Conservation (phyloP, 2,329 filamentous ascomycete genomes). For the Fusarium nematophilum region DNA sequence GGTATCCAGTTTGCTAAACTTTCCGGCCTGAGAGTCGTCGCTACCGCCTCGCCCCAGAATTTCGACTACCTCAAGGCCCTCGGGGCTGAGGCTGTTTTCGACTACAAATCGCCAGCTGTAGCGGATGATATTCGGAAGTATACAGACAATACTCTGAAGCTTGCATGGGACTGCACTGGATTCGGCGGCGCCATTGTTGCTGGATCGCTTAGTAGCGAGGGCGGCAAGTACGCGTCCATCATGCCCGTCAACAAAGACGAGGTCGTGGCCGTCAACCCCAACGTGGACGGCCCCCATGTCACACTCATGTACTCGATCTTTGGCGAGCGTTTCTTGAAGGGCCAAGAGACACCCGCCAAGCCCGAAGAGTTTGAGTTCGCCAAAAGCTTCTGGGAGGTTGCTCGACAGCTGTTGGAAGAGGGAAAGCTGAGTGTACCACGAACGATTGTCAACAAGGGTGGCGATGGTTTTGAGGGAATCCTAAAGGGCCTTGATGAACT, state of each 20-base stretch:
- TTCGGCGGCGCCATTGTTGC: conserved; percentile 3
- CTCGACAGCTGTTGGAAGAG: conserved; percentile 1
- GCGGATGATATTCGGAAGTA: conserved; percentile 41
- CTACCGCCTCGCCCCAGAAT: conserved; percentile 52
- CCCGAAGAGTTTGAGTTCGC: conserved; percentile 19
- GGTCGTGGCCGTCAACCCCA: conserved; percentile 3
- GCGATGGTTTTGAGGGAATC: conserved; percentile 5
- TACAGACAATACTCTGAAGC: conserved; percentile 36
- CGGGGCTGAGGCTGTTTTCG: conserved; percentile 58
- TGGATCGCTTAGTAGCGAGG: conserved; percentile 8
- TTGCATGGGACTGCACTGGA: conserved; percentile 41
- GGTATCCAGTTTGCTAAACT: conserved; percentile 55
- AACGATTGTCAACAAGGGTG: background rate
- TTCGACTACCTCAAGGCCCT: conserved; percentile 49
- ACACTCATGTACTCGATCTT: conserved; percentile 23
- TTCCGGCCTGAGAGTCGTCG: conserved; percentile 50
- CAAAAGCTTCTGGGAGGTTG: conserved; percentile 10
- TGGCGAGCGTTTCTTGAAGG: conserved; percentile 12
- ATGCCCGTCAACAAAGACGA: background rate
- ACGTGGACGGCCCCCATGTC: conserved; percentile 9
- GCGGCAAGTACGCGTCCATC: conserved; percentile 16
- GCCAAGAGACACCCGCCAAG: background rate
- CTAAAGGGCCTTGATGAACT: conserved; percentile 13
- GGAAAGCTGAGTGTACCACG: background rate
- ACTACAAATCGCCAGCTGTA: conserved; percentile 52